Base-by-base conservation (phyloP, 164 flowering plant species). In the Piper longum region DNA sequence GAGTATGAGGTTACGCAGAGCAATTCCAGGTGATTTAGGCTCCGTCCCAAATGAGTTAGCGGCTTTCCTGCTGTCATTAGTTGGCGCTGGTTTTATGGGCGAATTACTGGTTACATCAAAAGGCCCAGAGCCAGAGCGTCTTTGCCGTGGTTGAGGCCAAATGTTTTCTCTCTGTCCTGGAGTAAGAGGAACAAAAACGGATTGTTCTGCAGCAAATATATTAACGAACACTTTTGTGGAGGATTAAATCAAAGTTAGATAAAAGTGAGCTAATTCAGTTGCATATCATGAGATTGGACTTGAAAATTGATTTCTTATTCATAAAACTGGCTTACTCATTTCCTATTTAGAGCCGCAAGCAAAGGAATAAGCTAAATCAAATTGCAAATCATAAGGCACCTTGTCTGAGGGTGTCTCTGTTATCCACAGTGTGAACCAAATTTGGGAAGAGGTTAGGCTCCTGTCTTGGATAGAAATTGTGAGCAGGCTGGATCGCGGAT, bases 111-210 rank as follows among this genome's bases (percentile, higher is more conserved):
- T 76, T 12, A 83, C 70, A 63, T 85, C 91, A 65, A 86, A 89
- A 42, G 74, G 85, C 12, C 96, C 86, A 16, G 93, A 83, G 72
- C 74, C 79, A n/a, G 89, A 78, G 62, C 81, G 83, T 63, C 77
- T 83, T 71, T 82, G 96, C 77, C 91, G 81, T 45, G 87, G 77
- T 62, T 72, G 36, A 41, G 88, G 81, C 99, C 97, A 95, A 54
- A 83, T 71, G 67, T 91, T 97, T 62, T 95, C 99, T 74, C 88
- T 79, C 43, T 80, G 84, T 60, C 62, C 99, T 95, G 97, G 96
- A 85, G 97, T 90, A 66, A 77, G 83, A 76, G 99, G 99, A 81
- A 86, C 77, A 74, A 67, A 72, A 79, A 78, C 68, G 75, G 80
- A 77, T 83, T 89, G 73, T 78, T 83, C 96, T 95, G 97, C 93